Conservation (phyloP, 108 stramenopile genomes). For the Cyclotella kingstonii region DNA sequence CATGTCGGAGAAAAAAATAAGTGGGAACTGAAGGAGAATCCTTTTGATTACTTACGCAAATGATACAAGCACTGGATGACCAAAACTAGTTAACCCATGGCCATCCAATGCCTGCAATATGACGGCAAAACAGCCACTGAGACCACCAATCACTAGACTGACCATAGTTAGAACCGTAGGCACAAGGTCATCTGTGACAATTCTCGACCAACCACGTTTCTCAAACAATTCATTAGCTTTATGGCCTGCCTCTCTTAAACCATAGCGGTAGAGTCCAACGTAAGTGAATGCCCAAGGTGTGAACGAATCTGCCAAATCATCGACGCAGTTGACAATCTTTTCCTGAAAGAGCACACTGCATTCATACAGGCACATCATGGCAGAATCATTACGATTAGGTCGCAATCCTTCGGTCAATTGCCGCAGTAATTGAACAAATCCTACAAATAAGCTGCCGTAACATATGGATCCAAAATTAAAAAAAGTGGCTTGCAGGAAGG, state of each 20-base stretch:
- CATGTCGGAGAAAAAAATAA: not conserved
- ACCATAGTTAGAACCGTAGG: conserved; percentile 74
- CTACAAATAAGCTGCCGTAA: conserved; percentile 86
- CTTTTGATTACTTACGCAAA: conserved; percentile 50
- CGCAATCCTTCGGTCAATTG: conserved; percentile 69
- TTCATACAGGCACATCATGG: conserved; percentile 74
- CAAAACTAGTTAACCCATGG: conserved; percentile 45
- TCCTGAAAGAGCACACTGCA: conserved; percentile 65
- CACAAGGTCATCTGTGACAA: conserved; percentile 87
- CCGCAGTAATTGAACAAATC: conserved; percentile 69
- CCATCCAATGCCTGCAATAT: conserved; percentile 54
- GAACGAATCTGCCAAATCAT: conserved; percentile 61
- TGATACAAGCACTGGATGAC: conserved; percentile 50
- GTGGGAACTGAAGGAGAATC: not conserved
- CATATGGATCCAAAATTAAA: conserved; percentile 86
- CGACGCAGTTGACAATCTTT: conserved; percentile 61
- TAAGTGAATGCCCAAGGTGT: conserved; percentile 86
- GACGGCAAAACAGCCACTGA: conserved; percentile 69
- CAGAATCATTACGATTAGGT: conserved; percentile 55
- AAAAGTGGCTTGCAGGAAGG: conserved; percentile 55
- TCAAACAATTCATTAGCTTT: conserved; percentile 76
- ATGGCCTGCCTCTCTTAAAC: conserved; percentile 68
- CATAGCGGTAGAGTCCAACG: conserved; percentile 86
- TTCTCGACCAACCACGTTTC: conserved; percentile 80
- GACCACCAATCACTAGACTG: conserved; percentile 71